A percentile compares a stretch with the other conserved stretches of the same genome.
phyloP scores from a whole-genome alignment of 495 filamentous ascomycete genomes.

The Aspergillus affinis region DNA sequence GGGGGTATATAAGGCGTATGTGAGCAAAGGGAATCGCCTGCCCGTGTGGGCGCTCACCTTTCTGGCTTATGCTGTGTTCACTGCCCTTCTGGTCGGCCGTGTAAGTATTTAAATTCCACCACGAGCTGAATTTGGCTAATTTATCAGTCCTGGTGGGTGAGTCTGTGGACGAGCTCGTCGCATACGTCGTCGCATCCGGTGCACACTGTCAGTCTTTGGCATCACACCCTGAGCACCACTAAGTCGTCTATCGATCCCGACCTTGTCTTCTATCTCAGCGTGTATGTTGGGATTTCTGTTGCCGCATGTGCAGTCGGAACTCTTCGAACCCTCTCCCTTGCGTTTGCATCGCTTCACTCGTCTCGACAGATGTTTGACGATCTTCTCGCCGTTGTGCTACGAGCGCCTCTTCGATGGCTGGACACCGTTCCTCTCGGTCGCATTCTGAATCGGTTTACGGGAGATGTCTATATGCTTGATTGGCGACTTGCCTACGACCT shows the following conservation, averaged over 20 bases:
- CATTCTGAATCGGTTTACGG: conserved; percentile 73
- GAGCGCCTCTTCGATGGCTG: conserved; percentile 71
- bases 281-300: conserved; percentile 65
- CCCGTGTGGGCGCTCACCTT: conserved; percentile 60
- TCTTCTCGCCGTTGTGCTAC: conserved; percentile 62
- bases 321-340: conserved; percentile 56
- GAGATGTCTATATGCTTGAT: conserved; percentile 71
- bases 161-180: conserved; percentile 58
- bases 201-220: not conserved
- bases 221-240: conserved; percentile 4
- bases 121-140: conserved; percentile 5
- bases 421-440: conserved; percentile 77
- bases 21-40: conserved; percentile 61
- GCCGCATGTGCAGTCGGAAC: conserved; percentile 56
- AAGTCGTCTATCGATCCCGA: conserved; percentile 10
- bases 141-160: conserved; percentile 63
- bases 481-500: conserved; percentile 58
- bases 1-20: conserved; percentile 61
- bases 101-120: conserved; percentile 20
- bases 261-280: conserved; percentile 57
- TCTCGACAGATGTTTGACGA: conserved; percentile 64
- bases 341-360: conserved; percentile 57
- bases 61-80: conserved; percentile 48
- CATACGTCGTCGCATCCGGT: conserved; percentile 7
- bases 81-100: conserved; percentile 49